Conservation (phyloP, 352 stramenopile species). For the Phytophthora pseudosyringae region DNA sequence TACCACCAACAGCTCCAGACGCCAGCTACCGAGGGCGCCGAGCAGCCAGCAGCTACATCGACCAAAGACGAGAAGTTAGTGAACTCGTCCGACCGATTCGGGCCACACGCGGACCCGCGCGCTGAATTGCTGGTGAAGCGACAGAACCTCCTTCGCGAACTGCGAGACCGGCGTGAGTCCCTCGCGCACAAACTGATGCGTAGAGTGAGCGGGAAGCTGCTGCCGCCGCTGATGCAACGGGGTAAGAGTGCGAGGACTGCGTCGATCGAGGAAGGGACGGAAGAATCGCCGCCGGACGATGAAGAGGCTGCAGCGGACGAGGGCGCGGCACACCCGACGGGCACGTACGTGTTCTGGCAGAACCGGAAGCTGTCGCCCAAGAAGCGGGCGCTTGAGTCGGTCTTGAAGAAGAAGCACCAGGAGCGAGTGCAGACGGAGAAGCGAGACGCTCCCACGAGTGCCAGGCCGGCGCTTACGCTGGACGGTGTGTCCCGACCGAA, state of each 20-base stretch:
- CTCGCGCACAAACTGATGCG: constrained; percentile 75
- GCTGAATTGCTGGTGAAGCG: constrained; percentile 68
- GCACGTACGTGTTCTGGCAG: constrained; percentile 63
- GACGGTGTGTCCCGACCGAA: too few species aligned
- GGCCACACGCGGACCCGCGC: constrained; percentile 55
- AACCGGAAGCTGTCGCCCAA: constrained; percentile 73
- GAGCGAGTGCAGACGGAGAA: constrained; percentile 32
- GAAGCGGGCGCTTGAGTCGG: constrained; percentile 67
- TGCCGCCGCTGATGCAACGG: constrained; percentile 56
- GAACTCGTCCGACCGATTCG: constrained; percentile 64
- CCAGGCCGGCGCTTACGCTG: neutral
- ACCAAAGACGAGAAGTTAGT: constrained; percentile 38
- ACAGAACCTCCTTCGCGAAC: constrained; percentile 74
- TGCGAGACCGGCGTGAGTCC: constrained; percentile 75
- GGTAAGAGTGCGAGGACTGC: constrained; percentile 17
- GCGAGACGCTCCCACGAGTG: constrained; percentile 1
- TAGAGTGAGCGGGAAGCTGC: constrained; percentile 53
- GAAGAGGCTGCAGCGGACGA: constrained; percentile 8
- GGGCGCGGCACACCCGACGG: constrained; percentile 38
- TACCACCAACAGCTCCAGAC: constrained; percentile 69
- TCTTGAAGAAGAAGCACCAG: constrained; percentile 72
- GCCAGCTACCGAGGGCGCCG: neutral
- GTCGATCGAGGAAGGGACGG: constrained; percentile 1
- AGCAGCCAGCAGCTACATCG: constrained; percentile 3
- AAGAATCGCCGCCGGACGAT: neutral